Evolutionary conservation across 1,139 yeast species (phyloP).

Genomic region (Pichia sp.): DNA sequence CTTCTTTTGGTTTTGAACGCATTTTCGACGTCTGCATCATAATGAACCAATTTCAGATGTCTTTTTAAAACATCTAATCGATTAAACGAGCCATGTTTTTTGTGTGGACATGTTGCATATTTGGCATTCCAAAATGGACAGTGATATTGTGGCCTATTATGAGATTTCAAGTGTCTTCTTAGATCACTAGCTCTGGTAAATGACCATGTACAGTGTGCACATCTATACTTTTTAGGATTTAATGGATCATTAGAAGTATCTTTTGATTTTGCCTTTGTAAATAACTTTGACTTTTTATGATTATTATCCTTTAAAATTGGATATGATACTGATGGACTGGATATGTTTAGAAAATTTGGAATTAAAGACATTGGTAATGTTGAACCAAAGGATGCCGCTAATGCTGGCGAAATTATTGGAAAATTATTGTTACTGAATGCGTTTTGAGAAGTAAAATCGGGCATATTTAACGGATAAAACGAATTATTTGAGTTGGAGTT

Average conservation of each 20-base stretch:
- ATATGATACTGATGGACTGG: background rate
- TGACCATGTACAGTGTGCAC: constrained; percentile 60
- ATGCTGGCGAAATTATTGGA: constrained; percentile 3
- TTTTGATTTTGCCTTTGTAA: constrained; percentile 1
- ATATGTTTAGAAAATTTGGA: constrained; percentile 4
- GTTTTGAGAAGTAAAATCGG: constrained; percentile 1
- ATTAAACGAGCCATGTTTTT: constrained; percentile 66
- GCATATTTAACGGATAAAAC: background rate
- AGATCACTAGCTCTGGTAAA: constrained; percentile 62
- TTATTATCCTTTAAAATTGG: constrained; percentile 11
- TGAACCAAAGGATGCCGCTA: constrained; percentile 6
- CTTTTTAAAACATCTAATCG: constrained; percentile 65
- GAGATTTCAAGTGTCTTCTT: constrained; percentile 59
- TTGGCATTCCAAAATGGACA: constrained; percentile 68
- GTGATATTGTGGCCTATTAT: constrained; percentile 54
- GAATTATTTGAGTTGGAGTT: background rate
- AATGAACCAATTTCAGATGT: constrained; percentile 62
- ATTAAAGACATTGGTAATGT: constrained; percentile 6
- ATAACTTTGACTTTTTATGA: constrained; percentile 1
- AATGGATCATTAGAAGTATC: constrained; percentile 19
- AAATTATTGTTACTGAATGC: background rate
- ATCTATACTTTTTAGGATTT: constrained; percentile 39
- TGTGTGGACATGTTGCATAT: constrained; percentile 53
- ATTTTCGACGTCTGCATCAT: constrained; percentile 37
- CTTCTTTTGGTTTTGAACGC: constrained; percentile 11